Conservation (phyloP, 805 yeast species). For the Candida parachauliodes region DNA sequence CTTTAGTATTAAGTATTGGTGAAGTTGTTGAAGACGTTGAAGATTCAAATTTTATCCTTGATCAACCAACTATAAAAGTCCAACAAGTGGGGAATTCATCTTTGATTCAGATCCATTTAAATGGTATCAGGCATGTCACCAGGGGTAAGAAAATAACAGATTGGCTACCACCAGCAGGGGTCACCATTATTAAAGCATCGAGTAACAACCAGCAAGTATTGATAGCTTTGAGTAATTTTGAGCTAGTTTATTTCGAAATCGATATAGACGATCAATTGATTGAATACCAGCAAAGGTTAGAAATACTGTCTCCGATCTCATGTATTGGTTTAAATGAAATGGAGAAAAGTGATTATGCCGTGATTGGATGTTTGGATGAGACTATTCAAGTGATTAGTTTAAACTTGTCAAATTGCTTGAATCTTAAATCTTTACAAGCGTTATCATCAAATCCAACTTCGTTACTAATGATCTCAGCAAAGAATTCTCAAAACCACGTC, state of each 20-base stretch:
- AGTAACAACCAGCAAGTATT: conserved; percentile 66
- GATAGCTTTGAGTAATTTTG: conserved; percentile 67
- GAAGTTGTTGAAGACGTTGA: conserved; percentile 75
- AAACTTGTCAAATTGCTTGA: conserved; percentile 56
- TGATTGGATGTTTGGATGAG: conserved; percentile 69
- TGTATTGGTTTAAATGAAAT: conserved; percentile 41
- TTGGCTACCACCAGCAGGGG: conserved; percentile 85
- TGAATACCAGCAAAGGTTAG: conserved; percentile 64
- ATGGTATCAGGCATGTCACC: conserved; percentile 61
- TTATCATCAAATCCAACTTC: conserved; percentile 46
- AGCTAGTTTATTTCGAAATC: conserved; percentile 78
- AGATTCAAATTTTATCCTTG: conserved; percentile 56
- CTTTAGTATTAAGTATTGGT: conserved; percentile 73
- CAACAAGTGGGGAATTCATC: conserved; percentile 63
- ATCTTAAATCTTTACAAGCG: conserved; percentile 60
- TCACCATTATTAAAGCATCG: conserved; percentile 55
- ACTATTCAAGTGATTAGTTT: conserved; percentile 67
- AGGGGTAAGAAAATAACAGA: conserved; percentile 41
- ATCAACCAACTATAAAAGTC: conserved; percentile 62
- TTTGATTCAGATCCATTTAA: conserved; percentile 66
- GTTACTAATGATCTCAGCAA: conserved; percentile 18
- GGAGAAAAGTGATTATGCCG: conserved; percentile 51
- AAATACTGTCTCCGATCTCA: conserved; percentile 49
- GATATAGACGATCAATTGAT: conserved; percentile 58
- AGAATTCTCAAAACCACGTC: conserved; percentile 33